A percentile compares a stretch with the other conserved stretches of the same genome.
Conservation (phyloP, 225 moss, liverwort and hornwort genomes). For the Bryum argenteum region DNA sequence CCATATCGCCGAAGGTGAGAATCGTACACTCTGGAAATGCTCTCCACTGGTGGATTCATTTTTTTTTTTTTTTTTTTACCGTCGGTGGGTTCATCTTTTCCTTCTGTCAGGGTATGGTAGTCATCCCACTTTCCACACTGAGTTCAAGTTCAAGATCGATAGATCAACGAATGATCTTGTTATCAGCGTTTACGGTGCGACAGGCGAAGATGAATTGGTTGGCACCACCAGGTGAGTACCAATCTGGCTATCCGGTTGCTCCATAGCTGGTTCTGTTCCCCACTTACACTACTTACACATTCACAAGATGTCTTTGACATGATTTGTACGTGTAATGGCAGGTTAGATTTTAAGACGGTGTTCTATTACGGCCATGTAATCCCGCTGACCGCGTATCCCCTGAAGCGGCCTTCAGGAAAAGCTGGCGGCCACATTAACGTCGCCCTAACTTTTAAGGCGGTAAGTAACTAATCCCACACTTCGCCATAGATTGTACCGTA, state of each 20-base stretch:
- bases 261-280: no score
- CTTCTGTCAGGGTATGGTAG: conserved; percentile 29
- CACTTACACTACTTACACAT: background rate
- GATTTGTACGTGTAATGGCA: conserved; percentile 13
- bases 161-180: conserved; percentile 35
- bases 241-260: no score
- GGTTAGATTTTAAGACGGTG: conserved; percentile 30
- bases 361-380: conserved; percentile 32
- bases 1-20: conserved; percentile 19
- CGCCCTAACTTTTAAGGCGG: conserved; percentile 34
- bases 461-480: background rate
- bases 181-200: conserved; percentile 25
- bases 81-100: background rate
- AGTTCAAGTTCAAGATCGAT: conserved; percentile 42
- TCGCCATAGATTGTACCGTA: background rate
- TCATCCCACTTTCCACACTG: conserved; percentile 29
- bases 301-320: no score
- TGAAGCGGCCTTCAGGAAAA: conserved; percentile 33
- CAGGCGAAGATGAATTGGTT: conserved; percentile 28
- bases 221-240: conserved; percentile 31
- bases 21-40: no score
- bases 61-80: background rate
- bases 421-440: conserved; percentile 37
- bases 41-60: no score
- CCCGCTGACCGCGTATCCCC: conserved; percentile 27